These are phyloP conservation scores for Teunomyces lycoperdinae DNA, from an alignment of 805 yeast genomes.

Conservation along the genomic window DNA sequence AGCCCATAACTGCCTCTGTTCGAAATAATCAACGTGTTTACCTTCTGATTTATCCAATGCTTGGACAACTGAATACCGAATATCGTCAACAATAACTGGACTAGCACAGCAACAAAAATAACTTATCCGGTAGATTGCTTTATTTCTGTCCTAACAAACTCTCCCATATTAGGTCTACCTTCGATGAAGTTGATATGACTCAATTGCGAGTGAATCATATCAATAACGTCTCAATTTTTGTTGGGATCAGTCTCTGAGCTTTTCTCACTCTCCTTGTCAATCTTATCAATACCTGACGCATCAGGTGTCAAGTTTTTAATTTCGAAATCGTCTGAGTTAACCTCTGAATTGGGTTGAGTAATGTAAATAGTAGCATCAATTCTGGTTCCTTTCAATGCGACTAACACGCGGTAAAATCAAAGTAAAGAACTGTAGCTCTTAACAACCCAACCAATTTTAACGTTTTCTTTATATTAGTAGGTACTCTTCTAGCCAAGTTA, in stretches of 20 bases:
- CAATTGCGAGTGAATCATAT: not conserved
- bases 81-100: constrained; percentile 30
- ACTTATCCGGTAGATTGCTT: constrained; percentile 8
- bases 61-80: constrained; percentile 37
- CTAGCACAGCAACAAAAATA: constrained; percentile 31
- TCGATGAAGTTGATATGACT: constrained; percentile 35
- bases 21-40: constrained; percentile 63
- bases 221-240: not conserved
- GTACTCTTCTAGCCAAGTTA: constrained; percentile 11
- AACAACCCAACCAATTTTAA: constrained; percentile 26
- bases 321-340: not conserved
- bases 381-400: constrained; percentile 14
- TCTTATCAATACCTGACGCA: constrained; percentile 6
- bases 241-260: constrained; percentile 11
- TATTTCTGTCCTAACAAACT: constrained; percentile 5
- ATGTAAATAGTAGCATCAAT: constrained; percentile 34
- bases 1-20: constrained; percentile 72
- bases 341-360: constrained; percentile 26
- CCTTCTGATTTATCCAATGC: constrained; percentile 31
- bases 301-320: not conserved
- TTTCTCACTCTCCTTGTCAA: constrained; percentile 13
- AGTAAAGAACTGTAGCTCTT: constrained; percentile 18
- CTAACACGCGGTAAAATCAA: constrained; percentile 25
- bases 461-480: constrained; percentile 7
- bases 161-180: constrained; percentile 20